Evolutionary conservation across 345 rosid genomes (phyloP), one percentile per base, ranked within the genome.

Genomic region (Laguncularia racemosa): DNA sequence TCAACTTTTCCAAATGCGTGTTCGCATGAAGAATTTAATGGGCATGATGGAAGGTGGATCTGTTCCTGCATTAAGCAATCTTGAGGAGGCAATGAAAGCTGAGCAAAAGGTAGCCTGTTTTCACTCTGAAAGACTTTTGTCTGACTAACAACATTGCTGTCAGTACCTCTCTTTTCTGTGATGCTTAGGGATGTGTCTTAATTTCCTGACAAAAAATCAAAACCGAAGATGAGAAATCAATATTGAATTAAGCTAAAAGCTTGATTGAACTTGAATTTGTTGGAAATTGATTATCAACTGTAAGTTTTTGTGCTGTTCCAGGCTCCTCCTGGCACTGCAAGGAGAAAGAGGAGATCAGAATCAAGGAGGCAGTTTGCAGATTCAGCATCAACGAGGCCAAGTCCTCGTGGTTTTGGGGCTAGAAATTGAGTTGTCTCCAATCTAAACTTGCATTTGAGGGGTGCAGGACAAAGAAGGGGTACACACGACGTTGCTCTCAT

Each of bases 1-100:
- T 65, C 97, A 89, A 74, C 86, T 93, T 46, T 93, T 89, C 72
- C 96, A 89, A 81, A 93, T 93, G 96, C 89, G 95, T 53, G 86
- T 82, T 44, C 80, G 78, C 10, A 89, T 93, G 99, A 93, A 89
- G 95, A 93, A 93, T 64, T 75, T 93, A 67, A 87, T 89, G 96
- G 90, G 96, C 54, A 82, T 77, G 46, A 84, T 89, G 97, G 88
- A 85, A 67, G 96, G 96, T 44, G 96, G 97, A 64, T 86, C 97
- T n/a, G 70, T 89, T 58, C 99, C 99, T 61, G 81, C 97, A 17
- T 65, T 89, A 52, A 93, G 92, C 79, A 72, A 75, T 70, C 95
- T 89, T 15, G 85, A 93, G 73, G 96, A 93, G 55, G 74, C 95
- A 44, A 67, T 93, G 69, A 89, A 93, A 78, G 65, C 81, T 53